These are phyloP conservation scores for Adansonia digitata DNA, from an alignment of 345 rosid species.

Conservation along the genomic window DNA sequence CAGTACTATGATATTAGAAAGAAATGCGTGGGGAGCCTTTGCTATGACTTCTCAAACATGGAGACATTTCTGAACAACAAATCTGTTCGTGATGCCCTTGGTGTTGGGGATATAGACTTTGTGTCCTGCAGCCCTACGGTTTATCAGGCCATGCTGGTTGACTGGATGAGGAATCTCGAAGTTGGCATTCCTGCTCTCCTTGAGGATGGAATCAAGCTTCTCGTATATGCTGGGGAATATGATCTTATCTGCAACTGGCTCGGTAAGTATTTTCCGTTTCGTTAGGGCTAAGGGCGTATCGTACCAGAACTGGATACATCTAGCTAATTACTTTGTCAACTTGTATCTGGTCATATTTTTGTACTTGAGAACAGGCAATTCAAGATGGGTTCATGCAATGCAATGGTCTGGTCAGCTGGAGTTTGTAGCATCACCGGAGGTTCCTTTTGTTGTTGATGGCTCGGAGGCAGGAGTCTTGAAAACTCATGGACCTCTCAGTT, in stretches of 20 bases:
- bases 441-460: slow-evolving; percentile 68
- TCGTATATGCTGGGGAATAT: slow-evolving; percentile 94
- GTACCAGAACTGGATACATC: neutral
- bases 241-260: slow-evolving; percentile 99
- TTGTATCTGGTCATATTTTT: neutral
- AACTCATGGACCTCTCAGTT: slow-evolving; percentile 69
- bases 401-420: slow-evolving; percentile 80
- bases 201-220: slow-evolving; percentile 86
- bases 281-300: neutral
- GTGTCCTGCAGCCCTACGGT: slow-evolving; percentile 89
- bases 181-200: slow-evolving; percentile 86
- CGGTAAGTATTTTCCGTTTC: slow-evolving; percentile 41
- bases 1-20: slow-evolving; percentile 94
- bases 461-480: slow-evolving; percentile 71
- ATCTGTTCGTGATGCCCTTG: slow-evolving; percentile 71
- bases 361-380: slow-evolving; percentile 59
- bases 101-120: slow-evolving; percentile 76
- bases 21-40: slow-evolving; percentile 80
- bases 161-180: slow-evolving; percentile 98
- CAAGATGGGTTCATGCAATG: slow-evolving; percentile 99
- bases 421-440: slow-evolving; percentile 58
- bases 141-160: slow-evolving; percentile 80
- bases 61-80: slow-evolving; percentile 74
- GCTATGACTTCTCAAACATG: slow-evolving; percentile 99
- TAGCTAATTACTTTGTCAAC: neutral